A percentile compares a stretch with the other conserved stretches of the same genome.
Conservation (phyloP, 371 early-diverging fungal genomes). For the Rhizopus delemar region DNA sequence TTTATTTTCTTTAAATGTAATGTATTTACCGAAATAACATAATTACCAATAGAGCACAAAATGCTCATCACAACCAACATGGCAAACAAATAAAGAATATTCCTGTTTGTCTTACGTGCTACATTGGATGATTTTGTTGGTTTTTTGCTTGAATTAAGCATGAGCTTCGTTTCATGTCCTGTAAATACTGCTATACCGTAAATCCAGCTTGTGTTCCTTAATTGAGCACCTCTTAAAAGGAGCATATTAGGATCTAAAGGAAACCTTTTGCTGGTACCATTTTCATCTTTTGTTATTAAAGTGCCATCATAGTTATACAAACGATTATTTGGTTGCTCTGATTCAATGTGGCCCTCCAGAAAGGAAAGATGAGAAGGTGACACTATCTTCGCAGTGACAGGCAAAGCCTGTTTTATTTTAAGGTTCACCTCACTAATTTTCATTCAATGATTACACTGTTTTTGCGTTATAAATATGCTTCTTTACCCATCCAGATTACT, state of each 20-base stretch:
- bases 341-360: constrained; percentile 62
- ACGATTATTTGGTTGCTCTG: constrained; percentile 85
- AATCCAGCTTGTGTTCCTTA: constrained; percentile 85
- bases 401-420: constrained; percentile 84
- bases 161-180: constrained; percentile 88
- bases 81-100: constrained; percentile 88
- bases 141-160: constrained; percentile 77
- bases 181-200: constrained; percentile 84
- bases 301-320: constrained; percentile 86
- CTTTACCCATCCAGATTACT: constrained; percentile 90
- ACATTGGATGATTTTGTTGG: constrained; percentile 58
- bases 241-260: constrained; percentile 79
- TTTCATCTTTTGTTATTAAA: constrained; percentile 51
- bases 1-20: no score
- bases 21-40: constrained; percentile 47
- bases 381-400: constrained; percentile 67
- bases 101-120: constrained; percentile 87
- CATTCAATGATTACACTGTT: background rate
- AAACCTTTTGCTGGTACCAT: constrained; percentile 51
- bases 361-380: constrained; percentile 60
- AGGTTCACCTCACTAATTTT: constrained; percentile 81
- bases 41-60: constrained; percentile 77
- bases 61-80: constrained; percentile 84
- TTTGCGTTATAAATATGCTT: no score
- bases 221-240: constrained; percentile 77